phyloP scores from a whole-genome alignment of 2,329 filamentous ascomycete species.

The Domatiomyces catenatus region DNA sequence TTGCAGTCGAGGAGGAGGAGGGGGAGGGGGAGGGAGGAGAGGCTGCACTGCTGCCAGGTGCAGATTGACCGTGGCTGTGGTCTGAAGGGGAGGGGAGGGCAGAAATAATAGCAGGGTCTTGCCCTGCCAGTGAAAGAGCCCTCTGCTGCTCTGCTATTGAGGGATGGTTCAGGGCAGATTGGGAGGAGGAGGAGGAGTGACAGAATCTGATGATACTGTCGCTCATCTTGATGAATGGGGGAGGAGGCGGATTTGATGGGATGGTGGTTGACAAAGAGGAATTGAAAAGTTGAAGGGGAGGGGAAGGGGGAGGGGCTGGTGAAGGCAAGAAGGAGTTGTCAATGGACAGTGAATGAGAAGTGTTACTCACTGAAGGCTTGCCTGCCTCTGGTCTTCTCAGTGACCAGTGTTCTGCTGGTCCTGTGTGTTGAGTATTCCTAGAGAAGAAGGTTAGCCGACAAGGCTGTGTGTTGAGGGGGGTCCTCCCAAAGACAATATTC shows the following conservation, averaged over 20 bases:
- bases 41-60: too few species aligned
- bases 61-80: background rate
- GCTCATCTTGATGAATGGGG: conserved; percentile 1
- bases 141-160: background rate
- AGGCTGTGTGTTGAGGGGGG: background rate
- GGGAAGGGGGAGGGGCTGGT: conserved; percentile 1
- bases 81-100: background rate
- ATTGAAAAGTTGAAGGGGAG: background rate
- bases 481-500: background rate
- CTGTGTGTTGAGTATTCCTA: background rate
- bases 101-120: background rate
- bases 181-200: background rate
- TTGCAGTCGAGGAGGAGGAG: background rate
- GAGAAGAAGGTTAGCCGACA: background rate
- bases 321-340: background rate
- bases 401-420: background rate
- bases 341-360: background rate
- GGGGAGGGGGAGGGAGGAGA: too few species aligned
- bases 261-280: background rate
- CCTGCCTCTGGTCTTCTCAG: background rate
- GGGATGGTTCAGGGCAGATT: background rate
- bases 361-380: background rate
- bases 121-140: background rate
- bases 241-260: background rate
- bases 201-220: background rate